Percentiles rank a stretch among this genome's conserved stretches.
These are phyloP conservation scores for Clarireedia homoeocarpa DNA, from an alignment of 2,329 filamentous ascomycete species.

Conservation along the genomic window DNA sequence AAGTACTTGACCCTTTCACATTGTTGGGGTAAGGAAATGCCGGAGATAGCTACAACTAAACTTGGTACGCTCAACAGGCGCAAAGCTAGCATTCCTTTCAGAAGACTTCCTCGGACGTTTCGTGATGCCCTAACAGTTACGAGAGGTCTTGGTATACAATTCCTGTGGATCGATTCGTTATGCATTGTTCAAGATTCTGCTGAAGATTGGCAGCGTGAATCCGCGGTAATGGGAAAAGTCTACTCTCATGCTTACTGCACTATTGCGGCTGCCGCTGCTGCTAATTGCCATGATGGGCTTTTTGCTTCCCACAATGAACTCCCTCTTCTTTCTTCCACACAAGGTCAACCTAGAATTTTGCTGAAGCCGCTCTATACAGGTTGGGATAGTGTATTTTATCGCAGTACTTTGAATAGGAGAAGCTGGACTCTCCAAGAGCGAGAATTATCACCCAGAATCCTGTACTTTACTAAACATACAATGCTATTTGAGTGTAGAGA, in stretches of 20 bases:
- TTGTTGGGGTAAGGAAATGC: slow-evolving; percentile 9
- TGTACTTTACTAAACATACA: slow-evolving; percentile 15
- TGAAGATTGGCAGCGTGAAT: slow-evolving; percentile 17
- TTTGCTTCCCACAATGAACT: slow-evolving; percentile 5
- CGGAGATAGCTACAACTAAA: slow-evolving; percentile 8
- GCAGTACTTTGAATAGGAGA: slow-evolving; percentile 14
- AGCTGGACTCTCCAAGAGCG: slow-evolving; percentile 15
- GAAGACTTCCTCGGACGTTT: slow-evolving; percentile 1
- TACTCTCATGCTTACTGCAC: slow-evolving; percentile 12
- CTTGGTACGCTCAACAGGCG: slow-evolving; percentile 3
- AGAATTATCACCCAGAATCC: slow-evolving; percentile 10
- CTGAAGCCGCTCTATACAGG: background rate
- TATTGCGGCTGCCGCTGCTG: slow-evolving; percentile 10
- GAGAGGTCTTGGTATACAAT: slow-evolving; percentile 1
- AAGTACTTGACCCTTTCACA: slow-evolving; percentile 11
- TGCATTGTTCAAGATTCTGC: slow-evolving; percentile 7
- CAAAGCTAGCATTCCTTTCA: slow-evolving; percentile 4
- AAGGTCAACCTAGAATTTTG: background rate
- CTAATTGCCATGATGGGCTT: background rate
- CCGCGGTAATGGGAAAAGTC: slow-evolving; percentile 14
- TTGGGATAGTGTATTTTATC: slow-evolving; percentile 3
- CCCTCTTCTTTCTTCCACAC: background rate
- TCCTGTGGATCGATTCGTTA: slow-evolving; percentile 7
- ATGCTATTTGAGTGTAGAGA: slow-evolving; percentile 8
- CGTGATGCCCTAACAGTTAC: slow-evolving; percentile 6